Evolutionary conservation across 2,329 filamentous ascomycete genomes (phyloP), one percentile per base, ranked within the genome.

Genomic region (Sporothrix dimorphospora): DNA sequence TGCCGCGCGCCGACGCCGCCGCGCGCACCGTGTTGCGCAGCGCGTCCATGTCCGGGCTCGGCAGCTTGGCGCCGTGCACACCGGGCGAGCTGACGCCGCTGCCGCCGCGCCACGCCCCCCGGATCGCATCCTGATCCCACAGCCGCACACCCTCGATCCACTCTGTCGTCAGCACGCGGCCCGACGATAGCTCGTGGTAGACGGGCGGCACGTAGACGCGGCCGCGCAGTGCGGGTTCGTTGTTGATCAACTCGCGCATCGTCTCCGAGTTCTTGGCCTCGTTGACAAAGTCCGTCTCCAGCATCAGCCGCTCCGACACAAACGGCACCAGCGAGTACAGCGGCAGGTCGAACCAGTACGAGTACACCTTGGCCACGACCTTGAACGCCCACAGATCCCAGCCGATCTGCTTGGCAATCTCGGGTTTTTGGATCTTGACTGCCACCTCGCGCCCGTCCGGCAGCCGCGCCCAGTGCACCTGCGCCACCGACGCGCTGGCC

Each of bases 361-460:
- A 93, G 79, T 97, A 98, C 38, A 94, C 88, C 80, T 87, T 90
- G 61, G 93, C 90, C 12, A 98, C 92, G 12, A 94, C 91, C 87
- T 94, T 94, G 85, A 98, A 98, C 2, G 94, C 91, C 94, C 94
- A 98, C 69, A 99, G 81, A 85, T 99, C 96, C 94, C 94, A 97
- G 4, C 90, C 90, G 49, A 98, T 92, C 82, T 98, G 96, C 79
- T 91, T 90, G 24, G 89, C 90, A 79, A 99, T 98, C 85, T 98
- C 95, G 68, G 91, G 88, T 84, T 98, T 99, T 84, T 99, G 96
- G 4, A 99, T 91, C 84, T 99, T 99, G 79, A 99, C 88, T 1
- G 96, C 96, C 27, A 98, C 92, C 83, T 98, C 94, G 65, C 94
- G 87, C 0, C 96, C 96, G 82, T 98, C 95, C 3, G 89, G 82